Percentiles rank a stretch among this genome's conserved stretches.
Conservation (phyloP, 345 rosid species). For the Eucalyptus marginata region DNA sequence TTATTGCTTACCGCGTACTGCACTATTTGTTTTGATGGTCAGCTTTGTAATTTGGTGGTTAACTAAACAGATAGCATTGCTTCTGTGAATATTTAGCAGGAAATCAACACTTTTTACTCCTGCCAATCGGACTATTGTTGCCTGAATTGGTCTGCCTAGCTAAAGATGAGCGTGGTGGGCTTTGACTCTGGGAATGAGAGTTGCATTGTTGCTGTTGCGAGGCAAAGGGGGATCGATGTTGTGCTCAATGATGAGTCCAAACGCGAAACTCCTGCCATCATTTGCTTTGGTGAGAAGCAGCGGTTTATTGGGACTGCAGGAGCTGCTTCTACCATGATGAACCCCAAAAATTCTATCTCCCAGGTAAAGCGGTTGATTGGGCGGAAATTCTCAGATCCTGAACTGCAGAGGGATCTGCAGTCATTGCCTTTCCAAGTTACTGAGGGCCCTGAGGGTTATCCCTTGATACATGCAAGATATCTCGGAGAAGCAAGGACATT, state of each 20-base stretch:
- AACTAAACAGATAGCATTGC: not conserved
- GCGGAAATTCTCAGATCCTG: constrained; percentile 75
- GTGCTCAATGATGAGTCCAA: constrained; percentile 98
- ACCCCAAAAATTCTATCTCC: constrained; percentile 86
- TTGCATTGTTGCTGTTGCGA: constrained; percentile 92
- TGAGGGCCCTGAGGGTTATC: constrained; percentile 87
- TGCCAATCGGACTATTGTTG: not conserved
- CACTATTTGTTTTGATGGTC: not conserved
- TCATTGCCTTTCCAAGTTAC: constrained; percentile 58
- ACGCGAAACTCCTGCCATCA: constrained; percentile 93
- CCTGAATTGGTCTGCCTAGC: not conserved
- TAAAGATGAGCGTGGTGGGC: constrained; percentile 91
- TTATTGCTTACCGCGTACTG: not conserved
- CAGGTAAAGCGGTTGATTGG: constrained; percentile 87
- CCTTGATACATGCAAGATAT: constrained; percentile 74
- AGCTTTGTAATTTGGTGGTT: not conserved
- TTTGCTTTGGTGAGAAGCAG: constrained; percentile 96
- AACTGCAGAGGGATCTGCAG: constrained; percentile 77
- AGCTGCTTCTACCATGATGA: constrained; percentile 91
- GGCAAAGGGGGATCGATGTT: constrained; percentile 98
- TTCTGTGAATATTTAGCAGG: not conserved
- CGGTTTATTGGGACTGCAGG: constrained; percentile 97
- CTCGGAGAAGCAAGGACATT: constrained; percentile 72
- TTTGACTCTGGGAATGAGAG: constrained; percentile 97
- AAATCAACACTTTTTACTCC: not conserved